These are phyloP conservation scores for Flaveria ramosissima DNA, from an alignment of 129 eudicot genomes.

Conservation along the genomic window DNA sequence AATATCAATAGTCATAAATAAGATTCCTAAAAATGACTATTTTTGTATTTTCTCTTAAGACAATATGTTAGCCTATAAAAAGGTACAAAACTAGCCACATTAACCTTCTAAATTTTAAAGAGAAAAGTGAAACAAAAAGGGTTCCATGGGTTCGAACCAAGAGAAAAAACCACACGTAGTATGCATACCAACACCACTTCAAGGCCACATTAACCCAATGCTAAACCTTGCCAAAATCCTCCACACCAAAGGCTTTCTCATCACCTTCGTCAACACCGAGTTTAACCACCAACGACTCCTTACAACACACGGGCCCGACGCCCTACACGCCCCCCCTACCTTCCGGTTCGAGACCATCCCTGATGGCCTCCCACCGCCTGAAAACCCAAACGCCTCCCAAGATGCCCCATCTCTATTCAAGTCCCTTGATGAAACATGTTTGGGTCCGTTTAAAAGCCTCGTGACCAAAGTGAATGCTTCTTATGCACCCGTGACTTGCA, in stretches of 20 bases:
- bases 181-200: constrained; percentile 24
- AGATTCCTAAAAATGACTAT: too few species aligned
- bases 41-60: too few species aligned
- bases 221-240: constrained; percentile 30
- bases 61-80: too few species aligned
- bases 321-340: constrained; percentile 18
- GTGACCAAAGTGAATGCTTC: constrained; percentile 31
- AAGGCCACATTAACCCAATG: not conserved
- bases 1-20: too few species aligned
- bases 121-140: not conserved
- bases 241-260: constrained; percentile 34
- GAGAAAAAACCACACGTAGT: constrained; percentile 28
- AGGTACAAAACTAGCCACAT: not conserved
- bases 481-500: constrained; percentile 44
- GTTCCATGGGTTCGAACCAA: constrained; percentile 11
- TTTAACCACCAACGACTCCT: constrained; percentile 34
- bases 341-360: constrained; percentile 39
- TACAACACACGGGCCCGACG: constrained; percentile 1
- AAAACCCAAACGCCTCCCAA: constrained; percentile 43
- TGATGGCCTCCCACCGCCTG: constrained; percentile 42
- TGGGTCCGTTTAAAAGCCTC: constrained; percentile 41
- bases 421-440: constrained; percentile 35
- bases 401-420: constrained; percentile 38
- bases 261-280: constrained; percentile 36
- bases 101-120: not conserved